A percentile compares a stretch with the other conserved stretches of the same genome.
Evolutionary conservation across 176 grass and related monocot species (phyloP).

Genomic region (Miscanthus lutarioriparius): DNA sequence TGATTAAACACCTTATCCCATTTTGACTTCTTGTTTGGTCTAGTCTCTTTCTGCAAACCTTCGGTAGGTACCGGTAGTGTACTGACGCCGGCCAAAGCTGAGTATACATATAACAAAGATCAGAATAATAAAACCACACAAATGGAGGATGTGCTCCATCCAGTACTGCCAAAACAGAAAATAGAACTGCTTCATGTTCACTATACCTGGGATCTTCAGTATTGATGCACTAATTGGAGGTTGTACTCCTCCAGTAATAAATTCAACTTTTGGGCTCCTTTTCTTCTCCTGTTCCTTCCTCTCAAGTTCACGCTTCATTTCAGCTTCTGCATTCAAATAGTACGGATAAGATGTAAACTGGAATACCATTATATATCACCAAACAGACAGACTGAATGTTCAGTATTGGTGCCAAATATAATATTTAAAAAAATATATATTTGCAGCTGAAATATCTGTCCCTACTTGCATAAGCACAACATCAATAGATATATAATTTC

Average conservation of each 20-base stretch:
- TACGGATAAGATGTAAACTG: conserved; percentile 13
- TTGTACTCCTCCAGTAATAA: conserved; percentile 66
- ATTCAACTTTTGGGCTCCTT: conserved; percentile 79
- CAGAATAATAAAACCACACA: not conserved
- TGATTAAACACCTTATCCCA: conserved; percentile 89
- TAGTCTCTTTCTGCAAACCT: conserved; percentile 54
- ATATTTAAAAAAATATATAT: not conserved
- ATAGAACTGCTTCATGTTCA: not conserved
- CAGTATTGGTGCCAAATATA: not conserved
- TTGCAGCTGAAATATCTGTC: not conserved
- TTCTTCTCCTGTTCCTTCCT: conserved; percentile 89
- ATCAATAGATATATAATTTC: not conserved
- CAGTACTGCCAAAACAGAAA: conserved; percentile 13
- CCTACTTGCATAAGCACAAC: not conserved
- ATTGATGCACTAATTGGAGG: conserved; percentile 40
- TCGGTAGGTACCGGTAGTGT: conserved; percentile 43
- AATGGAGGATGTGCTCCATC: not conserved
- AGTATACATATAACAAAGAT: not conserved
- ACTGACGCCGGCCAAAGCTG: conserved; percentile 36
- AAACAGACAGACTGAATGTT: conserved; percentile 1
- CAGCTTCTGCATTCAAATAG: conserved; percentile 66
- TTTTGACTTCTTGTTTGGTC: conserved; percentile 90
- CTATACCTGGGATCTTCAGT: conserved; percentile 71
- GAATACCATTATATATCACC: not conserved
- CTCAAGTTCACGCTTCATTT: conserved; percentile 90